phyloP scores from a whole-genome alignment of 2,329 filamentous ascomycete genomes.

The Pseudophaeomoniella oleicola region DNA sequence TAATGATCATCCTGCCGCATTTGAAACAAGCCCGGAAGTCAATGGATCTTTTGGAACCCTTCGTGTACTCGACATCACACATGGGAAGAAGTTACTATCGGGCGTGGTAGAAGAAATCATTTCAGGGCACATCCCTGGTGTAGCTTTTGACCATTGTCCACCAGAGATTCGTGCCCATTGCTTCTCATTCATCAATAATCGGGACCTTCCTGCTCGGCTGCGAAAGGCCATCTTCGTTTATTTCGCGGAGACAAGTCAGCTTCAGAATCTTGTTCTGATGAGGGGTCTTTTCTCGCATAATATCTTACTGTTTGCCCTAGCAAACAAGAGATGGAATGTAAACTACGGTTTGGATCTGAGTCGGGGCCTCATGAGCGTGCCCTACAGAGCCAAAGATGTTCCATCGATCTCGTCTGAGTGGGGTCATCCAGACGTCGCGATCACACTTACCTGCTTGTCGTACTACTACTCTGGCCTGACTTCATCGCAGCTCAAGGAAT shows the following conservation, averaged over 20 bases:
- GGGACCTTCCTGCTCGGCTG: not conserved
- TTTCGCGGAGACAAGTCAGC: not conserved
- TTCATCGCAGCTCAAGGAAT: conserved; percentile 32
- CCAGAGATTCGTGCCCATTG: conserved; percentile 3
- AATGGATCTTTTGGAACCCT: conserved; percentile 10
- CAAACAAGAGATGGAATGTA: conserved; percentile 48
- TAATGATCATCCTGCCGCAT: not conserved
- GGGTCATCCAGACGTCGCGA: conserved; percentile 45
- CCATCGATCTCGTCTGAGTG: conserved; percentile 44
- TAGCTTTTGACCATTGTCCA: conserved; percentile 11
- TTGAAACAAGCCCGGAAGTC: conserved; percentile 7
- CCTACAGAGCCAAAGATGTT: conserved; percentile 44
- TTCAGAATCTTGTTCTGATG: conserved; percentile 14
- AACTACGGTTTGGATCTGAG: conserved; percentile 43
- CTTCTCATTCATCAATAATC: conserved; percentile 4
- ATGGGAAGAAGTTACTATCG: conserved; percentile 5
- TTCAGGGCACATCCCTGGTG: conserved; percentile 7
- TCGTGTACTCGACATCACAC: conserved; percentile 9
- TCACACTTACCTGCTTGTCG: conserved; percentile 39
- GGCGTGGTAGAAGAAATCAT: conserved; percentile 7
- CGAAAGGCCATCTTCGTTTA: not conserved
- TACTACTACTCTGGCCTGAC: conserved; percentile 44
- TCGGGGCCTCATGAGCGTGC: conserved; percentile 43
- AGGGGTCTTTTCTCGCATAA: conserved; percentile 39
- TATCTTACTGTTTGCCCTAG: conserved; percentile 38